These are phyloP conservation scores for Peronospora farinosa DNA, from an alignment of 352 stramenopile genomes.

Conservation along the genomic window DNA sequence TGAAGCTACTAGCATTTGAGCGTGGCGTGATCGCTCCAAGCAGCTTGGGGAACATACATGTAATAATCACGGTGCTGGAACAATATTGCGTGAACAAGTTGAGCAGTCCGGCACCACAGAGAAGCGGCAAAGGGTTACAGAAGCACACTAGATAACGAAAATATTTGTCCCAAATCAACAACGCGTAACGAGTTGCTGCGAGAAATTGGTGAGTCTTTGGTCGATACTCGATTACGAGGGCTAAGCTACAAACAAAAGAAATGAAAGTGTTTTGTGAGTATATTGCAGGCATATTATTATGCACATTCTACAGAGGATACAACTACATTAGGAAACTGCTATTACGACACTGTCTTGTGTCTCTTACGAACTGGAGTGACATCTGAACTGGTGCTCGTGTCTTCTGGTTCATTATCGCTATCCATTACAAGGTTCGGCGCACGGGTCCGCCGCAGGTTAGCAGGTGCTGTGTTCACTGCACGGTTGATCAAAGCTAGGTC, in stretches of 20 bases:
- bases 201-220: background rate
- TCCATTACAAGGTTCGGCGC: constrained; percentile 25
- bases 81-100: constrained; percentile 24
- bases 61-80: constrained; percentile 18
- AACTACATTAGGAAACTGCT: constrained; percentile 7
- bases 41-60: constrained; percentile 8
- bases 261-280: background rate
- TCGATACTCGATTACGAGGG: background rate
- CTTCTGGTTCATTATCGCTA: constrained; percentile 30
- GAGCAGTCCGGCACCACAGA: constrained; percentile 15
- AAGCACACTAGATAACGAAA: constrained; percentile 23
- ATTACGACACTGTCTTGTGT: constrained; percentile 25
- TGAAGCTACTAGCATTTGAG: constrained; percentile 39
- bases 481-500: constrained; percentile 72
- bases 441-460: constrained; percentile 10
- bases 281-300: constrained; percentile 12
- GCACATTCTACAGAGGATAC: constrained; percentile 26
- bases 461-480: constrained; percentile 48
- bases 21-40: constrained; percentile 8
- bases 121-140: constrained; percentile 22
- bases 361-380: constrained; percentile 21
- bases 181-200: background rate
- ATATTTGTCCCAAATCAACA: constrained; percentile 11
- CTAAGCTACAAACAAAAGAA: constrained; percentile 1
- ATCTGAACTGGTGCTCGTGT: constrained; percentile 6